A percentile compares a stretch with the other conserved stretches of the same genome.
phyloP scores from a whole-genome alignment of 805 yeast genomes.

The Komagataella mondaviorum region DNA sequence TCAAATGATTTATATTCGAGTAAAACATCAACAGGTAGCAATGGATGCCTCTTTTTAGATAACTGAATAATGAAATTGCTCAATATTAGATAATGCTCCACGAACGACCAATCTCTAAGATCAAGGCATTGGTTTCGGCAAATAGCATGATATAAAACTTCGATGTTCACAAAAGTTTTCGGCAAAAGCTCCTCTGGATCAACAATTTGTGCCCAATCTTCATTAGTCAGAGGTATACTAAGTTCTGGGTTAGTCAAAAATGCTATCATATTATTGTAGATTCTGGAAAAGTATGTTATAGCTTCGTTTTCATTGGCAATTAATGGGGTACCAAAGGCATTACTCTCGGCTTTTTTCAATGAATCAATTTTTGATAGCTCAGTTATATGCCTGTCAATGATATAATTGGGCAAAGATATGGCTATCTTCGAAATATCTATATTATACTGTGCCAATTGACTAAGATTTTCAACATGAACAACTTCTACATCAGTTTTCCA shows the following conservation, averaged over 20 bases:
- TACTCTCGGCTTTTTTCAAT: constrained; percentile 24
- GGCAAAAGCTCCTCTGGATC: constrained; percentile 11
- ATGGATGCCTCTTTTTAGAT: constrained; percentile 14
- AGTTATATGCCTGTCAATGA: constrained; percentile 34
- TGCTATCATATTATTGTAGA: constrained; percentile 19
- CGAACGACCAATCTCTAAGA: constrained; percentile 40
- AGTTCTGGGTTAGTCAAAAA: constrained; percentile 14
- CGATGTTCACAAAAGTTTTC: constrained; percentile 20
- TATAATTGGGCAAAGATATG: constrained; percentile 62
- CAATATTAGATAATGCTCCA: constrained; percentile 19
- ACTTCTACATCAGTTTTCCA: constrained; percentile 8
- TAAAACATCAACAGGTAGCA: constrained; percentile 12
- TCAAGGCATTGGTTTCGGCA: constrained; percentile 33
- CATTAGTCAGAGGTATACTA: constrained; percentile 8
- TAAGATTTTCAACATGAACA: constrained; percentile 20
- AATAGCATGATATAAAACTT: constrained; percentile 31
- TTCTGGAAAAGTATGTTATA: constrained; percentile 15
- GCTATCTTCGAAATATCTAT: constrained; percentile 69
- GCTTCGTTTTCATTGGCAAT: constrained; percentile 10
- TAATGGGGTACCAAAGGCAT: constrained; percentile 17
- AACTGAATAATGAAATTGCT: constrained; percentile 10
- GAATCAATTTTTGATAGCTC: constrained; percentile 34
- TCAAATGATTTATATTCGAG: not conserved
- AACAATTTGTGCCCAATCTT: constrained; percentile 16
- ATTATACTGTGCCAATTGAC: constrained; percentile 23